phyloP scores from a whole-genome alignment of 768 basidiomycete genomes.

The Leucocoprinus birnbaumii region DNA sequence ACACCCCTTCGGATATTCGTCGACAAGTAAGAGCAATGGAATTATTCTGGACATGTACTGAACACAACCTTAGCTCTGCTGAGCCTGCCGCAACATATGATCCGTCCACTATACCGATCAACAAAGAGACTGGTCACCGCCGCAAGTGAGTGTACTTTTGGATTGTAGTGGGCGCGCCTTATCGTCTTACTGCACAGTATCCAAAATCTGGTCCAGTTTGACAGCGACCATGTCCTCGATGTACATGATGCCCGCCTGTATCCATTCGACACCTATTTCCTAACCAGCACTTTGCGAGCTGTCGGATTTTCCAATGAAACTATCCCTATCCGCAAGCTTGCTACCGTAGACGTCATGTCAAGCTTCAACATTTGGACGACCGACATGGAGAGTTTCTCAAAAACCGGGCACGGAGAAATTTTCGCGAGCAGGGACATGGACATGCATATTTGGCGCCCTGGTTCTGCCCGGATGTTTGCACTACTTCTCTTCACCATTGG shows the following conservation, averaged over 20 bases:
- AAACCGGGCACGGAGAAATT: constrained; percentile 3
- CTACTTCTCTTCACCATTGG: constrained; percentile 43
- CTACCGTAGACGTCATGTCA: constrained; percentile 41
- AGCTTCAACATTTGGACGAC: constrained; percentile 41
- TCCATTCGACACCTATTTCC: constrained; percentile 54
- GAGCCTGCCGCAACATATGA: constrained; percentile 40
- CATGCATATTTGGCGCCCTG: constrained; percentile 42
- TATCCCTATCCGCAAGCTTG: constrained; percentile 39
- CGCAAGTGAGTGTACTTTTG: constrained; percentile 37
- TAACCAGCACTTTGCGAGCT: constrained; percentile 47
- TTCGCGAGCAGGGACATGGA: constrained; percentile 40
- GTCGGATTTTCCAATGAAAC: constrained; percentile 29
- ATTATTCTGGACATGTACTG: background rate
- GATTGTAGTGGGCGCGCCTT: no score
- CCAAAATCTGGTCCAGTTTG: constrained; percentile 54
- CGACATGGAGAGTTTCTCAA: constrained; percentile 33
- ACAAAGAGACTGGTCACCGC: constrained; percentile 35
- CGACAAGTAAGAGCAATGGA: constrained; percentile 43
- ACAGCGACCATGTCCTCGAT: constrained; percentile 54
- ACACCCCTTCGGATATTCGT: constrained; percentile 41
- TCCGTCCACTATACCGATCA: constrained; percentile 42
- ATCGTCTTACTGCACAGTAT: no score
- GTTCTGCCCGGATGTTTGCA: constrained; percentile 39
- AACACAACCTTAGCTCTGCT: constrained; percentile 23
- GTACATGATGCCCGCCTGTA: constrained; percentile 52